Conservation (phyloP, 169 alveolate species). For the Besnoitia besnoiti region DNA sequence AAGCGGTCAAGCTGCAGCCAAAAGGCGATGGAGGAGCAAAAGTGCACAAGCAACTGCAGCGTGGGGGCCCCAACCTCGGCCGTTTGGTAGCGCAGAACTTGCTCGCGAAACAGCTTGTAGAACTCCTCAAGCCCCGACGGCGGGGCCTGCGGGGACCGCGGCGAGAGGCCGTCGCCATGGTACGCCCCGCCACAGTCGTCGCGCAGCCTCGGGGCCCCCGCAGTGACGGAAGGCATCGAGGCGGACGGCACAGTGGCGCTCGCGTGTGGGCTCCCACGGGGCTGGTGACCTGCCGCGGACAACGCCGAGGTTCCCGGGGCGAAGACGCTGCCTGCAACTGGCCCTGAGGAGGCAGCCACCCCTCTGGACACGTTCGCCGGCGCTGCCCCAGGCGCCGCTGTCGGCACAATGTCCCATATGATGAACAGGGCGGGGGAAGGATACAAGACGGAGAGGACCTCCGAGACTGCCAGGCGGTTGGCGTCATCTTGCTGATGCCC, state of each 20-base stretch:
- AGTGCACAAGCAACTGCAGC: slow-evolving; percentile 45
- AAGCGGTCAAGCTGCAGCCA: slow-evolving; percentile 55
- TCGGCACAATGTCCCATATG: neutral
- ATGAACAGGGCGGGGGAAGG: neutral
- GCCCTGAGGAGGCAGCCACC: neutral
- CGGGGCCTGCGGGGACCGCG: neutral
- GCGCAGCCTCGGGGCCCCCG: no score
- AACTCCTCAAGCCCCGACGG: neutral
- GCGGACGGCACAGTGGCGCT: no score
- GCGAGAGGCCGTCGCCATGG: no score
- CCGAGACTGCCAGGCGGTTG: neutral
- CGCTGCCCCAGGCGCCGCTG: neutral
- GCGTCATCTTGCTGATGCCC: neutral
- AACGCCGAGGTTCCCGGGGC: no score
- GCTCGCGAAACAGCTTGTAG: slow-evolving; percentile 41
- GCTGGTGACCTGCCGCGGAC: no score
- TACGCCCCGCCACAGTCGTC: no score
- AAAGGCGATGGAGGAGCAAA: slow-evolving; percentile 44
- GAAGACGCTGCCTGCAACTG: neutral
- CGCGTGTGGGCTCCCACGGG: no score
- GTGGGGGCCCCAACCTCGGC: slow-evolving; percentile 53
- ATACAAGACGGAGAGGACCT: neutral
- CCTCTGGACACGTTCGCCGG: neutral
- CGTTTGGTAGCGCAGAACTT: slow-evolving; percentile 27
- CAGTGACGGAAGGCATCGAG: no score